Evolutionary conservation across 2,329 filamentous ascomycete genomes (phyloP).

Genomic region (Fusarium sp.): DNA sequence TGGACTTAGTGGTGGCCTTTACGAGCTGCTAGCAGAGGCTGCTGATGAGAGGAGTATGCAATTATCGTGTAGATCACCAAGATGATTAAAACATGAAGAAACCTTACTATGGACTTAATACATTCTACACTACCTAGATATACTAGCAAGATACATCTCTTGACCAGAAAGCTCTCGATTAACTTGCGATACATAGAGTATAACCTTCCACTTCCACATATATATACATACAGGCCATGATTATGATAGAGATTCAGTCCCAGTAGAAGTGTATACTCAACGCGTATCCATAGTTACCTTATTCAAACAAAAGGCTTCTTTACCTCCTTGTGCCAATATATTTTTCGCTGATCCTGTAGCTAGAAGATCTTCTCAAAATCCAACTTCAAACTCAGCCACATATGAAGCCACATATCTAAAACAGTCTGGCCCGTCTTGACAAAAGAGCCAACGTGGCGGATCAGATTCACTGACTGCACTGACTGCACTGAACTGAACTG

Average conservation of each 20-base stretch:
- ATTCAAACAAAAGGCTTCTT: too few relatives aligned
- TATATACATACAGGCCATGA: not conserved
- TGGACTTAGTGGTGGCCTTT: not conserved
- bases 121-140: too few relatives aligned
- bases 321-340: too few relatives aligned
- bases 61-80: not conserved
- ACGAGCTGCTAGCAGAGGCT: not conserved
- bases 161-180: not conserved
- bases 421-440: not conserved
- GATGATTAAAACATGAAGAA: not conserved
- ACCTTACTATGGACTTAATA: not conserved
- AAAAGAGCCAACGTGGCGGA: slow-evolving; percentile 36
- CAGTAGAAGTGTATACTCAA: not conserved
- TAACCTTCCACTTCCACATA: not conserved
- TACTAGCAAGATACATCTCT: not conserved
- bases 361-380: not conserved
- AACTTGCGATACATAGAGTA: not conserved
- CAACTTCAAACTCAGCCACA: not conserved
- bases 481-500: not conserved
- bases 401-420: slow-evolving; percentile 16
- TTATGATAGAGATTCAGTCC: not conserved
- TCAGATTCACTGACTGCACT: not conserved
- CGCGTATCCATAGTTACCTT: not conserved
- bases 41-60: not conserved
- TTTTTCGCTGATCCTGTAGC: not conserved